phyloP scores from a whole-genome alignment of 2,329 filamentous ascomycete genomes.

The Pseudogymnoascus pannorum region DNA sequence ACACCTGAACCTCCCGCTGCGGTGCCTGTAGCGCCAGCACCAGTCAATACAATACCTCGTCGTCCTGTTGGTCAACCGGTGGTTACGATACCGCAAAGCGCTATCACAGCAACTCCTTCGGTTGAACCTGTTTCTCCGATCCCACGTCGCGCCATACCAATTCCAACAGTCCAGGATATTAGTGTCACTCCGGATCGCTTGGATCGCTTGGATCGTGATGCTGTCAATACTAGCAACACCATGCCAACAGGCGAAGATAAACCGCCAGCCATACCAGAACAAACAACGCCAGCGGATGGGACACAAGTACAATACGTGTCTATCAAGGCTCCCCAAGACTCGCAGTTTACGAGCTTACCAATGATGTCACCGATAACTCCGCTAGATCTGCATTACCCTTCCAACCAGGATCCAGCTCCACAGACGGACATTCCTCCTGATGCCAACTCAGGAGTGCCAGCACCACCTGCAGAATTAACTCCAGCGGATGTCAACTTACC shows the following conservation, averaged over 20 bases:
- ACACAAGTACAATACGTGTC: background rate
- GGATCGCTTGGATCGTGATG: background rate
- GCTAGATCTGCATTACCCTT: conserved; percentile 11
- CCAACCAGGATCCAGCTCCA: background rate
- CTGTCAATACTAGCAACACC: background rate
- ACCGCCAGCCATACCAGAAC: background rate
- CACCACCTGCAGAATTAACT: conserved; percentile 9
- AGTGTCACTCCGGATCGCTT: background rate
- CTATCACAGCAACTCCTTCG: background rate
- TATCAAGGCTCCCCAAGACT: background rate
- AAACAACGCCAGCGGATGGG: background rate
- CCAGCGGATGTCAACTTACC: background rate
- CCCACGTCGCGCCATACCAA: background rate
- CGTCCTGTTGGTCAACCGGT: background rate
- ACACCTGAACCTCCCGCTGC: conserved; percentile 21
- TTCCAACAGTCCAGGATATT: background rate
- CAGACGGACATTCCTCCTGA: conserved; percentile 7
- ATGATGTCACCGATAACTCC: background rate
- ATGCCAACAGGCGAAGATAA: background rate
- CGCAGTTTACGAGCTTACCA: background rate
- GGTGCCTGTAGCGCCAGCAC: background rate
- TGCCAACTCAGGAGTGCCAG: conserved; percentile 11
- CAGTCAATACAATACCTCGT: conserved; percentile 3
- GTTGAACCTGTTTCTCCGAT: background rate
- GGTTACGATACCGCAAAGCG: background rate